Percentiles rank a stretch among this genome's conserved stretches.
phyloP scores from a whole-genome alignment of 23 red algal species.

The Gracilaria caudata region DNA sequence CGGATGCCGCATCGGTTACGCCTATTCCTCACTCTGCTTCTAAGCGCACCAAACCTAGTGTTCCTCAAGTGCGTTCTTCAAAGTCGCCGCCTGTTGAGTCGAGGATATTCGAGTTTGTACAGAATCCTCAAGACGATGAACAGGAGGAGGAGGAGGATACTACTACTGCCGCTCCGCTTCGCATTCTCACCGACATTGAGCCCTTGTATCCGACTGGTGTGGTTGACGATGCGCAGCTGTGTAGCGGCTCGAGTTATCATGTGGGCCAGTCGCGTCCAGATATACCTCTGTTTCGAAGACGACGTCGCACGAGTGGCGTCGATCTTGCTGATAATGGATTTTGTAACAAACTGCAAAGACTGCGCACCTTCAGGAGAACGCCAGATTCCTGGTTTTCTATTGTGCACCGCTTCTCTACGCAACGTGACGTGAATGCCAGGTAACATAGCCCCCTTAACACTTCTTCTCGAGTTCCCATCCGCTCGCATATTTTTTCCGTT shows the following conservation, averaged over 20 bases:
- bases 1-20: neutral
- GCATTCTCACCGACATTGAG: slow-evolving; percentile 64
- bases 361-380: neutral
- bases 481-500: no score
- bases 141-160: slow-evolving; percentile 42
- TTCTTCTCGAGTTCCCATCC: no score
- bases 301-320: neutral
- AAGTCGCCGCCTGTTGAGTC: neutral
- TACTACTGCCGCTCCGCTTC: slow-evolving; percentile 1
- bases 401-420: neutral
- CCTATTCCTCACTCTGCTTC: neutral
- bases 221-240: neutral
- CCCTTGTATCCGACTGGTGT: slow-evolving; percentile 38
- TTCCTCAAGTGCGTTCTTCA: neutral
- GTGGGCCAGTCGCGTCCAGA: neutral
- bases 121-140: neutral
- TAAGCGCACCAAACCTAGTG: neutral
- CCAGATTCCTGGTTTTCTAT: slow-evolving; percentile 6
- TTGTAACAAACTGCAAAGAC: slow-evolving; percentile 2
- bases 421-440: neutral
- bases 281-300: neutral
- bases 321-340: neutral
- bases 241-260: slow-evolving; percentile 3
- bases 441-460: neutral
- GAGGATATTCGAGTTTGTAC: neutral